These are phyloP conservation scores for Eucalyptus leucophloia DNA, from an alignment of 345 rosid species.

Conservation along the genomic window DNA sequence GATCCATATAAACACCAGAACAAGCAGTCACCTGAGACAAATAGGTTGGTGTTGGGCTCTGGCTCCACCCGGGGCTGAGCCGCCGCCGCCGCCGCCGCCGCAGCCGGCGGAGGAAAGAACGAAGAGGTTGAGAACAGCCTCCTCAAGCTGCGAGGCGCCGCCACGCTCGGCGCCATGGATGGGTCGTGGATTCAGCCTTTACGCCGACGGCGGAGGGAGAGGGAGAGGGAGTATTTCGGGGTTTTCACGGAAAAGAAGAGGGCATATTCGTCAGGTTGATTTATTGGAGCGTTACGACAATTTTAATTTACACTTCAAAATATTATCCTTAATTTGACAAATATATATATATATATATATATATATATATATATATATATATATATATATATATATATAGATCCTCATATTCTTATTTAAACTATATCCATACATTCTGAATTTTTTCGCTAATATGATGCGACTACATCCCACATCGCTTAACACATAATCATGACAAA, in stretches of 20 bases:
- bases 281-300: neutral
- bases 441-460: neutral
- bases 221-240: neutral
- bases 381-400: too few relatives aligned
- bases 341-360: too few relatives aligned
- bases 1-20: neutral
- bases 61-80: constrained; percentile 41
- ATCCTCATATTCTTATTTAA: neutral
- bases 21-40: constrained; percentile 37
- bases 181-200: neutral
- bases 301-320: neutral
- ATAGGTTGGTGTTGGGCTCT: constrained; percentile 70
- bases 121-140: constrained; percentile 34
- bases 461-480: neutral
- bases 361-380: too few relatives aligned
- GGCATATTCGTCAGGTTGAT: neutral
- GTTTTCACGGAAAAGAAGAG: neutral
- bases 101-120: constrained; percentile 8
- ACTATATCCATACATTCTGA: neutral
- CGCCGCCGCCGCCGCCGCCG: neutral
- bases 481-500: neutral
- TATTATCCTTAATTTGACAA: neutral
- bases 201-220: neutral
- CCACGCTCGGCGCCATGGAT: constrained; percentile 23
- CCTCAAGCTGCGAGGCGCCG: constrained; percentile 27